Percentiles rank a stretch among this genome's conserved stretches.
phyloP scores from a whole-genome alignment of 768 basidiomycete species.

The Lentinula aciculospora region DNA sequence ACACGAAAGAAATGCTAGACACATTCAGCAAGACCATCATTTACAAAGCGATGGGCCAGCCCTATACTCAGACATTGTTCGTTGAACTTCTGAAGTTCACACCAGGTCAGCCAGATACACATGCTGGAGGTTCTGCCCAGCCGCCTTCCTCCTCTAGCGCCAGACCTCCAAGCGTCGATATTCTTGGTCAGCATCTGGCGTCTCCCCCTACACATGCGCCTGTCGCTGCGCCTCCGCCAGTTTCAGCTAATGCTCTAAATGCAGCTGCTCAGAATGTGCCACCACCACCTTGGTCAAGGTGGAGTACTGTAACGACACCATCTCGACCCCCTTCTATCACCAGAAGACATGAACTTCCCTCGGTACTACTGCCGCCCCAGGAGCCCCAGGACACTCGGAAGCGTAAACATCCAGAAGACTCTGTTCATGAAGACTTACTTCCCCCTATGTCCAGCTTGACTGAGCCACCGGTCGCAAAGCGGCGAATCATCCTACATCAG shows the following conservation, averaged over 20 bases:
- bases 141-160: slow-evolving; percentile 15
- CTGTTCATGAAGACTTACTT: slow-evolving; percentile 18
- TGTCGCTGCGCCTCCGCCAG: slow-evolving; percentile 9
- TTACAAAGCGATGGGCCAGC: slow-evolving; percentile 59
- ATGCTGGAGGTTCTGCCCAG: slow-evolving; percentile 17
- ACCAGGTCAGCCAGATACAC: slow-evolving; percentile 47
- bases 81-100: slow-evolving; percentile 65
- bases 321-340: slow-evolving; percentile 34
- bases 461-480: slow-evolving; percentile 28
- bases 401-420: slow-evolving; percentile 39
- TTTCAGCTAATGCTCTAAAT: neutral
- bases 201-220: slow-evolving; percentile 8
- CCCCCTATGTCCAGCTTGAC: slow-evolving; percentile 17
- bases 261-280: slow-evolving; percentile 16
- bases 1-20: slow-evolving; percentile 70
- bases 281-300: slow-evolving; percentile 43
- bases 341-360: slow-evolving; percentile 28
- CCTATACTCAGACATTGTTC: slow-evolving; percentile 63
- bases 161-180: slow-evolving; percentile 11
- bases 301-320: slow-evolving; percentile 42
- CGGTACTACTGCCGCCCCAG: slow-evolving; percentile 29
- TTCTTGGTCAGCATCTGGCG: slow-evolving; percentile 13
- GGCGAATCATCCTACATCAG: slow-evolving; percentile 23
- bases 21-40: slow-evolving; percentile 68
- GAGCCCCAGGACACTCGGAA: slow-evolving; percentile 34